Base-by-base conservation (phyloP, 352 stramenopile species). In the Pythium rhizo-oryzae region DNA sequence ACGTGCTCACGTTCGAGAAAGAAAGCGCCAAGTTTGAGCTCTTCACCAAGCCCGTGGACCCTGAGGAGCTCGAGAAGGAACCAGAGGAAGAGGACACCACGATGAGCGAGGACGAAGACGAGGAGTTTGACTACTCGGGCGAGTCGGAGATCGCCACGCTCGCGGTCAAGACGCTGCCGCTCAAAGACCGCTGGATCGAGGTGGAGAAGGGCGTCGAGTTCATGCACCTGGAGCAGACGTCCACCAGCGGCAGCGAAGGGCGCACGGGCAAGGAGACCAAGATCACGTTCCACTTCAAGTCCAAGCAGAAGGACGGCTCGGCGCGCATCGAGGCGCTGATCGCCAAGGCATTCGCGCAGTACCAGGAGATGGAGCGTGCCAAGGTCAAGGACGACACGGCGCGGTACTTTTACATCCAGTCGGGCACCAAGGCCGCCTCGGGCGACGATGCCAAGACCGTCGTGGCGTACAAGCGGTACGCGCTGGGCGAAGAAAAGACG, bases 401-500 rank as follows among this genome's bases (percentile, higher is more conserved):
- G 43, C 72, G 75, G 12, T 83, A 83, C 76, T 78, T 81, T 56
- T 83, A 83, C 62, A 67, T 83, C 43, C 62, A 75, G 43, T 65
- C 66, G 21, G 63, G 51, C 15, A 59, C 62, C 13, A 72, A 71
- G 54, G 59, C 39, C 0, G 62, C 62, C 35, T 18, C 52, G 8
- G 53, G 58, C 21, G 59, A 75, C 41, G 28, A 54, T 6, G 54
- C 49, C 51, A 53, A 67, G 50, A 33, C 59, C 11, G 61, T 57
- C 0, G 60, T 73, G 3, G 56, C 59, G 28, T 82, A 81, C 62
- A 82, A 91, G 69, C 75, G 89, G 44, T 97, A 96, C 74, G 80
- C 78, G 37, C 69, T 97, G 18, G 79, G 76, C 19, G 83, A 94
- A 43, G 73, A 89, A 41, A 97, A 97, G 74, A 94, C 82, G 23